Percentiles rank a stretch among this genome's conserved stretches.
These are phyloP conservation scores for Hericium coralloides DNA, from an alignment of 768 basidiomycete species.

Conservation along the genomic window DNA sequence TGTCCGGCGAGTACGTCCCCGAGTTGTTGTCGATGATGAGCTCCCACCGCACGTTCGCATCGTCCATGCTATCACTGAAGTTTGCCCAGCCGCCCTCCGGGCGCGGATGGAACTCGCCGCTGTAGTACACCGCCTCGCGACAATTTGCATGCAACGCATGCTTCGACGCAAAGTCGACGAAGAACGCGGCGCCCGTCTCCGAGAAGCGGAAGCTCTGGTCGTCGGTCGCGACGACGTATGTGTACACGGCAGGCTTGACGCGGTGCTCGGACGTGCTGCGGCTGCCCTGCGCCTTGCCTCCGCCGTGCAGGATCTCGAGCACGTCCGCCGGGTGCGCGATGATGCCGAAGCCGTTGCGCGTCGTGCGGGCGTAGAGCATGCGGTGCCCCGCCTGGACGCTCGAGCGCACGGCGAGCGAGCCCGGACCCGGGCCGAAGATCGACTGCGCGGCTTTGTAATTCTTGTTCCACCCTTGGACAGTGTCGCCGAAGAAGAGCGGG, in stretches of 20 bases:
- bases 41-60: slow-evolving; percentile 63
- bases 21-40: slow-evolving; percentile 81
- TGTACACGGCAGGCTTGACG: slow-evolving; percentile 78
- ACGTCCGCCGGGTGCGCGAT: slow-evolving; percentile 43
- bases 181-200: slow-evolving; percentile 81
- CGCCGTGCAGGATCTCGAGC: slow-evolving; percentile 42
- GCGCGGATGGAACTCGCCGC: slow-evolving; percentile 74
- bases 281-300: slow-evolving; percentile 10
- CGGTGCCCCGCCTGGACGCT: slow-evolving; percentile 66
- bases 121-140: slow-evolving; percentile 54
- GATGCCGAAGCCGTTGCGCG: slow-evolving; percentile 52
- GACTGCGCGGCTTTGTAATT: slow-evolving; percentile 61
- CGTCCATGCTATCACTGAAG: slow-evolving; percentile 46
- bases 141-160: slow-evolving; percentile 81
- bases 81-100: slow-evolving; percentile 58
- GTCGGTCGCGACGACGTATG: slow-evolving; percentile 70
- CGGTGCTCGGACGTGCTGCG: slow-evolving; percentile 25
- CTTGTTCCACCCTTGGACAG: slow-evolving; percentile 56
- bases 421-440: slow-evolving; percentile 54
- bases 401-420: slow-evolving; percentile 54
- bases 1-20: slow-evolving; percentile 77
- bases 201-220: slow-evolving; percentile 77
- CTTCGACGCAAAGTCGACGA: slow-evolving; percentile 80
- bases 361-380: slow-evolving; percentile 64
- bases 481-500: slow-evolving; percentile 48